phyloP scores from a whole-genome alignment of 768 basidiomycete species.

The Russula compacta region DNA sequence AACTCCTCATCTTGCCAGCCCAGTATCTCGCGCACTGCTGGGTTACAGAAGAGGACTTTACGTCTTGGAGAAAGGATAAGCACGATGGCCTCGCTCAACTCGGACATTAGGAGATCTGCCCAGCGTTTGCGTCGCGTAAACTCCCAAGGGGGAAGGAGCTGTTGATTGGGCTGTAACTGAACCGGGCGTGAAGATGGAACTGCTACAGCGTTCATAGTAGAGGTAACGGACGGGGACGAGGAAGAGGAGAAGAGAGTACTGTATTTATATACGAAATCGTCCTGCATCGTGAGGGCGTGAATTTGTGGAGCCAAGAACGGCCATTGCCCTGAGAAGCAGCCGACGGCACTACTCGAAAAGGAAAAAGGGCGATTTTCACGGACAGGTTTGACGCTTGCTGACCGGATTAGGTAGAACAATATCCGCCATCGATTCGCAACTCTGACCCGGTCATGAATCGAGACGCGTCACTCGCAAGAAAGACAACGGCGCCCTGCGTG shows the following conservation, averaged over 20 bases:
- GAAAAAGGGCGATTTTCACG: slow-evolving; percentile 10
- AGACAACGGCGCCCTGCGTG: slow-evolving; percentile 74
- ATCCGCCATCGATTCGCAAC: slow-evolving; percentile 83
- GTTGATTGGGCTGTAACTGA: slow-evolving; percentile 7
- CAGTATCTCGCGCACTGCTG: slow-evolving; percentile 58
- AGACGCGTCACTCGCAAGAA: slow-evolving; percentile 83
- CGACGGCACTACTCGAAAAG: slow-evolving; percentile 6
- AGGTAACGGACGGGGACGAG: background rate
- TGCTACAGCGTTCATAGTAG: slow-evolving; percentile 10
- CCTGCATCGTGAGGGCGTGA: slow-evolving; percentile 1
- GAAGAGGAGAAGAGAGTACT: background rate
- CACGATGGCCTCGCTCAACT: slow-evolving; percentile 64
- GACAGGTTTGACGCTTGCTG: background rate
- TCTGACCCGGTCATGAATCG: slow-evolving; percentile 86
- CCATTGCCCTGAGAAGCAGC: slow-evolving; percentile 2
- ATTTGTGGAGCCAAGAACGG: slow-evolving; percentile 11
- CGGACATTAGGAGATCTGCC: slow-evolving; percentile 71
- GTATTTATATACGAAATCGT: background rate
- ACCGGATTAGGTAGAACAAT: slow-evolving; percentile 49
- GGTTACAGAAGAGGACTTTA: slow-evolving; percentile 61
- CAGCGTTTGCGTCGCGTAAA: slow-evolving; percentile 84
- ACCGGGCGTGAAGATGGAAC: slow-evolving; percentile 3
- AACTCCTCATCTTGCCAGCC: slow-evolving; percentile 73
- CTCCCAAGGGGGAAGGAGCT: slow-evolving; percentile 41
- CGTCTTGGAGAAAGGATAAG: slow-evolving; percentile 57